Evolutionary conservation across 345 rosid species (phyloP).

Genomic region (Iberis pinnata): DNA sequence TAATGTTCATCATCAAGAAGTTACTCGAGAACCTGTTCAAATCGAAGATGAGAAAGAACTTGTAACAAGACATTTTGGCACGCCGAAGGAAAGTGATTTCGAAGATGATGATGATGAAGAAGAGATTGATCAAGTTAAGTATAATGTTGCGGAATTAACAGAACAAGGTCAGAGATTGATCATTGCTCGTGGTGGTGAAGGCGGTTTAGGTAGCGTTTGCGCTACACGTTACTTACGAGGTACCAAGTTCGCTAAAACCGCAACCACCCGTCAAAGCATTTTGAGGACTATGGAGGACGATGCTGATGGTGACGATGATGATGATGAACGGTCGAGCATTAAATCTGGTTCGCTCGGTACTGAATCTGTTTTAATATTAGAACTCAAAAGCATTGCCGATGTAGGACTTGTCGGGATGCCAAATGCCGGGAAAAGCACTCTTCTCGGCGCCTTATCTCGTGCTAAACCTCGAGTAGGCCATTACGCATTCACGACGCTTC

Average conservation of each 20-base stretch:
- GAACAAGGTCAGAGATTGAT: slow-evolving; percentile 57
- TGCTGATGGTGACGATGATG: slow-evolving; percentile 25
- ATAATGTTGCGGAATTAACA: slow-evolving; percentile 66
- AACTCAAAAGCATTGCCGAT: slow-evolving; percentile 91
- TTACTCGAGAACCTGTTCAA: slow-evolving; percentile 7
- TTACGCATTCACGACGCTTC: slow-evolving; percentile 79
- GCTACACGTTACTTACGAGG: slow-evolving; percentile 37
- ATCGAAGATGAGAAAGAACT: background rate
- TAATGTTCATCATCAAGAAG: slow-evolving; percentile 22
- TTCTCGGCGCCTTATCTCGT: slow-evolving; percentile 74
- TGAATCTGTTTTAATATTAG: slow-evolving; percentile 55
- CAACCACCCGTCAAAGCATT: background rate
- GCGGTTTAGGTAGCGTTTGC: slow-evolving; percentile 66
- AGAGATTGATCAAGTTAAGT: slow-evolving; percentile 39
- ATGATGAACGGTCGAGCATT: slow-evolving; percentile 32
- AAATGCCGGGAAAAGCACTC: slow-evolving; percentile 92
- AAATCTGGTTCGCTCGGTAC: slow-evolving; percentile 59
- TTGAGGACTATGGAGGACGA: slow-evolving; percentile 17
- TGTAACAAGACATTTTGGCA: background rate
- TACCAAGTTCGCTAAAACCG: slow-evolving; percentile 27
- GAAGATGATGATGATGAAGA: slow-evolving; percentile 22
- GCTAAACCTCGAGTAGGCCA: slow-evolving; percentile 81
- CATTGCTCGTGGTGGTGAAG: slow-evolving; percentile 78
- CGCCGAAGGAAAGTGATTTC: slow-evolving; percentile 18
- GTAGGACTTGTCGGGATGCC: slow-evolving; percentile 99